Evolutionary conservation across 2,329 filamentous ascomycete genomes (phyloP).

Genomic region (Fusarium coffeatum): DNA sequence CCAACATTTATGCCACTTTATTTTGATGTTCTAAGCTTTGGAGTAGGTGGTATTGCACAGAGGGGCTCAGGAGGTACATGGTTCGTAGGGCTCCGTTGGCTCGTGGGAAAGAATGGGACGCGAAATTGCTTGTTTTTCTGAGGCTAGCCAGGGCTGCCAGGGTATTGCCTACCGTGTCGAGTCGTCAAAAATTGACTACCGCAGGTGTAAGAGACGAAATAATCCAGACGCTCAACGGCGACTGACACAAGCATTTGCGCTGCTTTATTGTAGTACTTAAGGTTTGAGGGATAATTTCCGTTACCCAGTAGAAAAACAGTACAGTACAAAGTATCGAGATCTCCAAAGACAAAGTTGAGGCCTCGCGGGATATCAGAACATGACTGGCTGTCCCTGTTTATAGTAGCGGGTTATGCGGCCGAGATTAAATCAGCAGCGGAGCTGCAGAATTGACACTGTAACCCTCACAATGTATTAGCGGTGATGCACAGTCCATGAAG

Average conservation of each 20-base stretch:
- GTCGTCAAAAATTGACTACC: background rate
- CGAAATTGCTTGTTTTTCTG: conserved; percentile 36
- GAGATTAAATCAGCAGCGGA: conserved; percentile 45
- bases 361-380: background rate
- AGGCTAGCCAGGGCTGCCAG: background rate
- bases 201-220: background rate
- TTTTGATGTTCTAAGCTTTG: no score
- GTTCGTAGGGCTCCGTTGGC: background rate
- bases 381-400: conserved; percentile 42
- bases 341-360: conserved; percentile 3
- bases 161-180: background rate
- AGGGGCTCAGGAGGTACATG: conserved; percentile 9
- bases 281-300: background rate
- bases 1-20: no score
- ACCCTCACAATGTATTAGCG: background rate
- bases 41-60: background rate
- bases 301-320: background rate
- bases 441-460: conserved; percentile 33
- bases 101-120: conserved; percentile 15
- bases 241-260: background rate
- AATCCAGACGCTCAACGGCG: background rate
- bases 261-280: background rate
- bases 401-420: conserved; percentile 46
- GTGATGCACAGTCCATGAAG: conserved; percentile 23
- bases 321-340: conserved; percentile 2